A percentile compares a stretch with the other conserved stretches of the same genome.
These are phyloP conservation scores for Acidiella bohemica DNA, from an alignment of 495 filamentous ascomycete species.

Conservation along the genomic window DNA sequence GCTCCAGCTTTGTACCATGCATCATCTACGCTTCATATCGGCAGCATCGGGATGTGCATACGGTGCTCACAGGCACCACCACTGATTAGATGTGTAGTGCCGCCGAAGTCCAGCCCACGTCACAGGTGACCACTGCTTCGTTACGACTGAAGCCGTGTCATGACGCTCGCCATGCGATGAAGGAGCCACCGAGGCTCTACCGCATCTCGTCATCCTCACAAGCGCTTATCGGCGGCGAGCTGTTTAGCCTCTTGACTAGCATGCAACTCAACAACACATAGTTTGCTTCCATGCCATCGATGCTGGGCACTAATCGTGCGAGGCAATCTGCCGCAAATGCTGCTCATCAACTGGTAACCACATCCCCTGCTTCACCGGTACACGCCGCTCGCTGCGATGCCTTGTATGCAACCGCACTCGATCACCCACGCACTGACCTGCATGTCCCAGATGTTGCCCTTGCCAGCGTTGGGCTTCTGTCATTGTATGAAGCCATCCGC, in stretches of 20 bases:
- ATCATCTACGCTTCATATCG: no score
- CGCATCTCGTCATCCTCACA: no score
- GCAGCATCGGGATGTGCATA: no score
- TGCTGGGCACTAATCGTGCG: constrained; percentile 1
- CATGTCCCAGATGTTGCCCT: constrained; percentile 2
- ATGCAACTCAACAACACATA: not conserved
- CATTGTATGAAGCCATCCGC: not conserved
- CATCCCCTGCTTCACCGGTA: not conserved
- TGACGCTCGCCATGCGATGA: no score
- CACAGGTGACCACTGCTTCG: no score
- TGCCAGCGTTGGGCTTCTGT: constrained; percentile 2
- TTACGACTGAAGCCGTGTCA: no score
- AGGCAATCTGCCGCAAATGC: constrained; percentile 1
- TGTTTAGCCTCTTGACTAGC: not conserved
- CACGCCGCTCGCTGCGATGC: not conserved
- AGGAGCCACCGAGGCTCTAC: no score
- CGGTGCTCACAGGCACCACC: no score
- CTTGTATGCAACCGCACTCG: not conserved
- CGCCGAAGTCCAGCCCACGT: no score
- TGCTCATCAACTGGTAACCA: not conserved
- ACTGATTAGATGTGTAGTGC: no score
- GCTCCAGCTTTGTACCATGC: no score
- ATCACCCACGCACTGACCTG: not conserved
- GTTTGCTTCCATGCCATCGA: constrained; percentile 3
- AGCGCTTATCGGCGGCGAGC: no score